Evolutionary conservation across 371 early-diverging fungal species (phyloP).

Genomic region (Funneliformis caledonium): DNA sequence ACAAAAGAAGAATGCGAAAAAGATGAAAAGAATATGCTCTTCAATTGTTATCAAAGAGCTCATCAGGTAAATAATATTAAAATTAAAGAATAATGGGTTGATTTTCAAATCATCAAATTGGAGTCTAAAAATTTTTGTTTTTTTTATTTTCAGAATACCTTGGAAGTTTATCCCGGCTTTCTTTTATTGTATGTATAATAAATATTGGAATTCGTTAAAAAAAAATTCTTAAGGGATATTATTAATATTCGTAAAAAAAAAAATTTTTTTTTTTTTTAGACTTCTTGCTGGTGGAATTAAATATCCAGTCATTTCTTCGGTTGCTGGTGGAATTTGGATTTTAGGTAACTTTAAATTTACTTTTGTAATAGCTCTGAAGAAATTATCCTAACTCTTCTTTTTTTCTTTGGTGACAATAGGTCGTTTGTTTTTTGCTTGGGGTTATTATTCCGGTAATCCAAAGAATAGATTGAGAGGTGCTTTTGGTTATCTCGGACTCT

Average conservation of each 20-base stretch:
- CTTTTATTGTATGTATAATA: slow-evolving; percentile 27
- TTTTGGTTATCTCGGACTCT: slow-evolving; percentile 52
- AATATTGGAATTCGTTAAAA: background rate
- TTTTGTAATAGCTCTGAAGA: background rate
- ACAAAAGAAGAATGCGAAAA: slow-evolving; percentile 61
- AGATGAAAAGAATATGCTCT: slow-evolving; percentile 61
- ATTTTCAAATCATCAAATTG: background rate
- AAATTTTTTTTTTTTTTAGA: slow-evolving; percentile 43
- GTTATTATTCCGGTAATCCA: slow-evolving; percentile 65
- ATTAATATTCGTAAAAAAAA: background rate
- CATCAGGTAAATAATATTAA: slow-evolving; percentile 59
- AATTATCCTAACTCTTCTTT: background rate
- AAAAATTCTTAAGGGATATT: slow-evolving; percentile 23
- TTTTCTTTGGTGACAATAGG: slow-evolving; percentile 41
- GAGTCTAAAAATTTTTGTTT: background rate
- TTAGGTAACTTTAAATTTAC: slow-evolving; percentile 18
- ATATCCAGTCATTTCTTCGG: slow-evolving; percentile 60
- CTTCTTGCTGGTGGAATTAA: slow-evolving; percentile 57
- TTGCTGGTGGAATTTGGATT: slow-evolving; percentile 55
- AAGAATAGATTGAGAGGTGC: slow-evolving; percentile 52
- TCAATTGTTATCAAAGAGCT: slow-evolving; percentile 74
- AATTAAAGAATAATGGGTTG: background rate
- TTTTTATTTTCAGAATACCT: slow-evolving; percentile 42
- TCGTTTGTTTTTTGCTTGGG: slow-evolving; percentile 52
- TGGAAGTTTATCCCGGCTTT: slow-evolving; percentile 47